Percentiles rank a stretch among this genome's conserved stretches.
phyloP scores from a whole-genome alignment of 768 basidiomycete genomes.

The Gymnopilus dilepis region DNA sequence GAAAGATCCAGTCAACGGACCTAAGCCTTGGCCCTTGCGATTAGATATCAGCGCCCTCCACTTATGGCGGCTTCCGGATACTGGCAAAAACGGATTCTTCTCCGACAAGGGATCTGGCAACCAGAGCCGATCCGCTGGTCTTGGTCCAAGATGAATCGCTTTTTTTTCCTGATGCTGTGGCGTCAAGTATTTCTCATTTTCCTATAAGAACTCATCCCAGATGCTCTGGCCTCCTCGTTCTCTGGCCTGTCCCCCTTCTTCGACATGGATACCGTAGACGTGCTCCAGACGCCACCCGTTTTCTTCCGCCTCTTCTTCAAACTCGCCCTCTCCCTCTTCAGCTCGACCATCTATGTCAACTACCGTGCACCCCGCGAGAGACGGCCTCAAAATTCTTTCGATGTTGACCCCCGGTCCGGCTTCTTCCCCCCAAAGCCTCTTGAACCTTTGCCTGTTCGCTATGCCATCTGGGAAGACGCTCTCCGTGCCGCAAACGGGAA shows the following conservation, averaged over 20 bases:
- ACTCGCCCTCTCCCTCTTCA: conserved; percentile 50
- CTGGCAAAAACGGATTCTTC: conserved; percentile 25
- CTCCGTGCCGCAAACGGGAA: conserved; percentile 56
- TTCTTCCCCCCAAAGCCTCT: conserved; percentile 81
- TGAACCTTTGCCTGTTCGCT: conserved; percentile 57
- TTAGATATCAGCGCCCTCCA: conserved; percentile 18
- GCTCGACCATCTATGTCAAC: conserved; percentile 44
- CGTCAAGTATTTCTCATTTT: conserved; percentile 14
- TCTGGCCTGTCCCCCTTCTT: background rate
- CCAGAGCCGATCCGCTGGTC: conserved; percentile 12
- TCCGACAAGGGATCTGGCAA: conserved; percentile 30
- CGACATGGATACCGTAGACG: conserved; percentile 45
- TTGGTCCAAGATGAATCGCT: background rate
- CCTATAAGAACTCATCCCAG: conserved; percentile 30
- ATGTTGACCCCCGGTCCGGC: conserved; percentile 69
- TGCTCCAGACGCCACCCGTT: conserved; percentile 60
- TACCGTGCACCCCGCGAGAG: conserved; percentile 32
- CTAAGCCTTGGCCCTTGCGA: conserved; percentile 20
- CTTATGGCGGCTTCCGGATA: conserved; percentile 26
- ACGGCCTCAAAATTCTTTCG: conserved; percentile 48
- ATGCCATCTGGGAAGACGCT: conserved; percentile 73
- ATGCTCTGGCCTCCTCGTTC: conserved; percentile 1
- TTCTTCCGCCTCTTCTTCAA: conserved; percentile 54
- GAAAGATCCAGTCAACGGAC: conserved; percentile 41
- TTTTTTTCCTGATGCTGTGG: conserved; percentile 17